These are phyloP conservation scores for Cyclotella atomus DNA, from an alignment of 108 stramenopile species.

Conservation along the genomic window DNA sequence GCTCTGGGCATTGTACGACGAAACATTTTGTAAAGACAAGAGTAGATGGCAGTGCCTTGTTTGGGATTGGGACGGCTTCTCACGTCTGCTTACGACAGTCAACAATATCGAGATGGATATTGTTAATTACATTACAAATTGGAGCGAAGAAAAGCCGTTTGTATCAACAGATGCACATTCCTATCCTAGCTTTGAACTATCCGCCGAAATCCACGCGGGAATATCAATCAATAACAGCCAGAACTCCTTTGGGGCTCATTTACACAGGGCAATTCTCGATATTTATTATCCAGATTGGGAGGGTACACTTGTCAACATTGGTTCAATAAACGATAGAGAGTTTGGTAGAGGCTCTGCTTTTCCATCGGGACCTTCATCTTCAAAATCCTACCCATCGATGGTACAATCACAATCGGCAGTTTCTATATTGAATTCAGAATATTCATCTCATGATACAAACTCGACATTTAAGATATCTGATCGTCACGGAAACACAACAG, in stretches of 20 bases:
- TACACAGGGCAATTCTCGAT: slow-evolving; percentile 16
- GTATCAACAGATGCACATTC: background rate
- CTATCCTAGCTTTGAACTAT: slow-evolving; percentile 3
- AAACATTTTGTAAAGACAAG: background rate
- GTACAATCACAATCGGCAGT: background rate
- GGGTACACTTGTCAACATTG: slow-evolving; percentile 8
- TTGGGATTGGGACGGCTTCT: slow-evolving; percentile 11
- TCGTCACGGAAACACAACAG: background rate
- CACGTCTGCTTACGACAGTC: background rate
- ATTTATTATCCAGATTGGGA: slow-evolving; percentile 14
- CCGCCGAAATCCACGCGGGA: slow-evolving; percentile 15
- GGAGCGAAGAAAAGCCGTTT: background rate
- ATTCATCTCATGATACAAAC: background rate
- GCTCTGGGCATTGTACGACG: background rate
- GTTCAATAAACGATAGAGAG: slow-evolving; percentile 6
- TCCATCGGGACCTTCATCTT: no score
- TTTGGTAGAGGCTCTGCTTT: background rate
- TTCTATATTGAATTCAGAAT: no score
- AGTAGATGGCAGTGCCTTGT: background rate
- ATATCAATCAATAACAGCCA: slow-evolving; percentile 14
- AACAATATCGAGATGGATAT: slow-evolving; percentile 9
- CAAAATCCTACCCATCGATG: background rate
- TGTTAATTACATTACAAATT: background rate
- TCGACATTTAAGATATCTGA: background rate
- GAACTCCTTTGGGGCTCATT: slow-evolving; percentile 16